Evolutionary conservation across 495 filamentous ascomycete species (phyloP).

Genomic region (Cercophora scortea): DNA sequence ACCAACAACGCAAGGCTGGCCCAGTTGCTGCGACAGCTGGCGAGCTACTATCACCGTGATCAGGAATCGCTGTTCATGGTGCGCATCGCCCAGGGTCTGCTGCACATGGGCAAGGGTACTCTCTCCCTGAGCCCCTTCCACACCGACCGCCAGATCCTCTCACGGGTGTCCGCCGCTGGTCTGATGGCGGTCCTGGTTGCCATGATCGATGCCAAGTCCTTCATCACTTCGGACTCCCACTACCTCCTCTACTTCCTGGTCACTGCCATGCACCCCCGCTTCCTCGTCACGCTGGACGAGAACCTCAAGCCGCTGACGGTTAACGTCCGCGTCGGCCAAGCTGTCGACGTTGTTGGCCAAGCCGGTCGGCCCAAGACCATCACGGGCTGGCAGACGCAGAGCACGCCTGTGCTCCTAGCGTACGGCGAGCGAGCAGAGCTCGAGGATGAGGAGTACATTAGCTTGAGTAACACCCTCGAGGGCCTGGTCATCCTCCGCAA

Average conservation of each 20-base stretch:
- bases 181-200: slow-evolving; percentile 83
- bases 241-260: slow-evolving; percentile 97
- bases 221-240: slow-evolving; percentile 81
- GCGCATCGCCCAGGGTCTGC: slow-evolving; percentile 89
- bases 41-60: slow-evolving; percentile 96
- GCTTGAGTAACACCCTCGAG: slow-evolving; percentile 82
- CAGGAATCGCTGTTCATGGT: slow-evolving; percentile 98
- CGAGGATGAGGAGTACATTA: slow-evolving; percentile 95
- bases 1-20: slow-evolving; percentile 97
- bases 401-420: slow-evolving; percentile 86
- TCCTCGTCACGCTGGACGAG: slow-evolving; percentile 93
- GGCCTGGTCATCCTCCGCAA: slow-evolving; percentile 94
- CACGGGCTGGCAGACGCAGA: slow-evolving; percentile 99
- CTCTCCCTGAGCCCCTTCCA: slow-evolving; percentile 95
- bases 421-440: slow-evolving; percentile 93
- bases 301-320: slow-evolving; percentile 87
- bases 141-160: slow-evolving; percentile 92
- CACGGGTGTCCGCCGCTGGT: slow-evolving; percentile 81
- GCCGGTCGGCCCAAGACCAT: slow-evolving; percentile 97
- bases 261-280: slow-evolving; percentile 94
- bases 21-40: slow-evolving; percentile 87
- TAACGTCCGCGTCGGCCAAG: slow-evolving; percentile 94
- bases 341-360: slow-evolving; percentile 96
- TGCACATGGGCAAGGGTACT: slow-evolving; percentile 99
- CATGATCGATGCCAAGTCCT: slow-evolving; percentile 90